Base-by-base conservation (phyloP, 1,139 yeast species). In the Suhomyces chickasaworum region DNA sequence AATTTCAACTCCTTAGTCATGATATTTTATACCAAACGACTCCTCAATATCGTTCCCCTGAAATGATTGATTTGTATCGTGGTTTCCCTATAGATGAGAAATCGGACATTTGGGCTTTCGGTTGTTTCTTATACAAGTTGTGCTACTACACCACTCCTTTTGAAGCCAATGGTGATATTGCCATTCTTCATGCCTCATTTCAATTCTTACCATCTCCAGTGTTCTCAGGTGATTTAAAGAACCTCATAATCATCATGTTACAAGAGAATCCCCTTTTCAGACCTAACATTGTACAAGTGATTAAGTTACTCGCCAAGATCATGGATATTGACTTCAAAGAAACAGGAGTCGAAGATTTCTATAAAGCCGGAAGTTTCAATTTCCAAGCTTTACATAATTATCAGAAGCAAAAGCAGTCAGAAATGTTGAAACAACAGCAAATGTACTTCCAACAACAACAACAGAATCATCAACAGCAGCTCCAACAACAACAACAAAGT, bases 121-220 rank as follows among this genome's bases (percentile, higher is more conserved):
- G 95, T 10, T 86, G 88, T 29, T 85, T 86, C 53, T 67, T 86
- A 22, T 87, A 84, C 67, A 87, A 87, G 59, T 64, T 86, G 48
- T 86, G 93, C 64, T 87, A 84, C 59, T 87, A 84, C 59, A 86
- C 86, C 1, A 87, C 95, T 0, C 95, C 95, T 0, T 87, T 87
- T 61, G 95, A 87, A 63, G 77, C 81, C 34, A 75, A 75, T 54
- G 93, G 91, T 10, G 91, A 86, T 52, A 71, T 80, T 44, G 91
- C 91, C 23, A 85, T 87, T 22, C 63, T 86, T 42, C 83, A 82
- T 59, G 89, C 89, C 3, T 73, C 77, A 17, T 86, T 74, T 56
- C 81, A 79, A 49, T 84, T 84, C 52, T 86, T 86, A 2, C 69
- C 72, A 1, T 53, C 60, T 7, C 88, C 89, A 0, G 64, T 61